Conservation (phyloP, 306 rosid species). For the Begonia masoniana region DNA sequence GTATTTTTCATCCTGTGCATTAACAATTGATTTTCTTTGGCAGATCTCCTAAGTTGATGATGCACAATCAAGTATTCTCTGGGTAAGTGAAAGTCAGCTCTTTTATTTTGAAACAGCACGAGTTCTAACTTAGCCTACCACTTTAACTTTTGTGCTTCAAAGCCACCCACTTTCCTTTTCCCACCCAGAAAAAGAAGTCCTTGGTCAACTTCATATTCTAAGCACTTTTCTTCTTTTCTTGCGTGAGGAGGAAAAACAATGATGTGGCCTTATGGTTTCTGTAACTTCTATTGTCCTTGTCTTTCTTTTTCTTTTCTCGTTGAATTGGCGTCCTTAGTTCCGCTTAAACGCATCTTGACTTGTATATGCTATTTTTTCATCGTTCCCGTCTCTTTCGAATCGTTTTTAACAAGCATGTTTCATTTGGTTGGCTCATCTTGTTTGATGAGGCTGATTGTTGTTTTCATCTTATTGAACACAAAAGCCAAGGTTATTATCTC, state of each 20-base stretch:
- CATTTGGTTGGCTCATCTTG: background rate
- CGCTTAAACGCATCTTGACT: background rate
- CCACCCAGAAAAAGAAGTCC: background rate
- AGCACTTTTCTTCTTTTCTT: background rate
- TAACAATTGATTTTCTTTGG: background rate
- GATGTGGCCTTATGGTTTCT: background rate
- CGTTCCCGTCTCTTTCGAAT: background rate
- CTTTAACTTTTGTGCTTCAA: background rate
- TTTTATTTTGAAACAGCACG: background rate
- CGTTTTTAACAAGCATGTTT: constrained; percentile 2
- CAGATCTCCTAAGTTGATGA: background rate
- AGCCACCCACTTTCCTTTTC: background rate
- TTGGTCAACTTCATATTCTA: background rate
- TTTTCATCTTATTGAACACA: no score
- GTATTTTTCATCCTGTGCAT: no score
- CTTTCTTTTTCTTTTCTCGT: background rate
- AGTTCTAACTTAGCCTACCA: background rate
- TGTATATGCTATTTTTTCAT: background rate
- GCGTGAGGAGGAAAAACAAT: background rate
- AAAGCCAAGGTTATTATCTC: no score
- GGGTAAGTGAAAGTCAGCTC: no score
- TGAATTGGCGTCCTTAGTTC: background rate
- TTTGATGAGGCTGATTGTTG: no score
- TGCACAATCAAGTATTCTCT: background rate
- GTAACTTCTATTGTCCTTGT: background rate